Evolutionary conservation across 2,329 filamentous ascomycete species (phyloP).

Genomic region (Stenocarpella maydis): DNA sequence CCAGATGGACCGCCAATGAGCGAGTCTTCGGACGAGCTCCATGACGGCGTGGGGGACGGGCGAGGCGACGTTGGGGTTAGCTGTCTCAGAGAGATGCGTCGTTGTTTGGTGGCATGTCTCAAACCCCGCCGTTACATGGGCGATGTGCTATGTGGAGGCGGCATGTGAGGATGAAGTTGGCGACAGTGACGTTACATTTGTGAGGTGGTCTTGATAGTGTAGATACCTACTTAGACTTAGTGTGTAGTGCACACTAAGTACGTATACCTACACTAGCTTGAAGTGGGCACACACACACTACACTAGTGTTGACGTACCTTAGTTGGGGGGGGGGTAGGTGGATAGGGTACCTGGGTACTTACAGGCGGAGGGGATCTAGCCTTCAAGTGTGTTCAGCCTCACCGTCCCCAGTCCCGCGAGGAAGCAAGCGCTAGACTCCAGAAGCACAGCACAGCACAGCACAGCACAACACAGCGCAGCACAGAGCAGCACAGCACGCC

Average conservation of each 20-base stretch:
- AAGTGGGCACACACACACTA: too few relatives aligned
- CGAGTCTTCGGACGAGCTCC: neutral
- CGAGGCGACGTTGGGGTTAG: conserved; percentile 32
- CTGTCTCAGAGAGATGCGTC: conserved; percentile 32
- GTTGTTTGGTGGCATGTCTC: conserved; percentile 6
- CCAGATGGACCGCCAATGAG: too few relatives aligned
- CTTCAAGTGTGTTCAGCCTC: conserved; percentile 20
- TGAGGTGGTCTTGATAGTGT: neutral
- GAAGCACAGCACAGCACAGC: neutral
- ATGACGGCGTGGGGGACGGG: conserved; percentile 1
- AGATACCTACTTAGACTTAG: too few relatives aligned
- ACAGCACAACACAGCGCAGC: neutral
- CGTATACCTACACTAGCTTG: too few relatives aligned
- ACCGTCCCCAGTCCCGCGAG: neutral
- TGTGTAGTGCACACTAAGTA: too few relatives aligned
- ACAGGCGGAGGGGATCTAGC: neutral
- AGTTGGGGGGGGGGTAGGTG: too few relatives aligned
- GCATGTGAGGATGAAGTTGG: neutral
- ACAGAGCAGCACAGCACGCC: neutral
- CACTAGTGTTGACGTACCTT: too few relatives aligned
- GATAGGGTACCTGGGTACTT: too few relatives aligned
- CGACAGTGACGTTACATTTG: conserved; percentile 32
- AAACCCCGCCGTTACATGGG: conserved; percentile 23
- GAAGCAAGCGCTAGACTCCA: conserved; percentile 5
- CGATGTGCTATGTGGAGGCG: conserved; percentile 8